A percentile compares a stretch with the other conserved stretches of the same genome.
Conservation (phyloP, 208 protist genomes). For the Wallacemonas sp. region DNA sequence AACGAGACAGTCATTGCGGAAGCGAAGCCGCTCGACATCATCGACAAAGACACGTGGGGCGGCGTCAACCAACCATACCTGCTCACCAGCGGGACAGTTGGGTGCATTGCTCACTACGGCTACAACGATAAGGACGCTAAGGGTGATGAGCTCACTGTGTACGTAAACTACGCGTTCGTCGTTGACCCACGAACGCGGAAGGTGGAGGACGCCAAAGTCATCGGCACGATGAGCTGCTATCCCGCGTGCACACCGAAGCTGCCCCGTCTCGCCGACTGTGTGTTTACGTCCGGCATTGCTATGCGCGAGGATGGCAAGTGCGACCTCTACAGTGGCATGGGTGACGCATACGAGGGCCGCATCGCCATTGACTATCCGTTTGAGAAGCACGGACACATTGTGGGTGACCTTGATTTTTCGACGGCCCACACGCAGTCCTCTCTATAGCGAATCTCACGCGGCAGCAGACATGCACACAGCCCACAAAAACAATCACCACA, state of each 20-base stretch:
- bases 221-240: slow-evolving; percentile 15
- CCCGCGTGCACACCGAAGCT: slow-evolving; percentile 10
- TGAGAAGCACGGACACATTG: slow-evolving; percentile 7
- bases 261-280: slow-evolving; percentile 16
- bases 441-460: not conserved
- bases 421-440: slow-evolving; percentile 1
- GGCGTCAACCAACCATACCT: slow-evolving; percentile 21
- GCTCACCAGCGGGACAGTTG: slow-evolving; percentile 15
- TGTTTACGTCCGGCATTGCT: slow-evolving; percentile 16
- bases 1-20: slow-evolving; percentile 20
- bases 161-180: slow-evolving; percentile 24
- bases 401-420: slow-evolving; percentile 12
- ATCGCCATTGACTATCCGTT: slow-evolving; percentile 24
- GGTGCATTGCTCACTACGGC: slow-evolving; percentile 21
- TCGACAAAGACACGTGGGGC: slow-evolving; percentile 16
- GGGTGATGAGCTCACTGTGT: slow-evolving; percentile 9
- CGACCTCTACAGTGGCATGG: slow-evolving; percentile 19
- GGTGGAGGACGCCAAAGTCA: slow-evolving; percentile 18
- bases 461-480: too few species aligned
- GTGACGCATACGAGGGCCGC: slow-evolving; percentile 16
- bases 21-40: slow-evolving; percentile 14
- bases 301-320: slow-evolving; percentile 21
- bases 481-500: too few species aligned
- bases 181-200: slow-evolving; percentile 12
- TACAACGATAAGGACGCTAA: slow-evolving; percentile 8